Percentiles rank a stretch among this genome's conserved stretches.
Evolutionary conservation across 495 filamentous ascomycete species (phyloP).

Genomic region (Lasiosphaeria hispida): DNA sequence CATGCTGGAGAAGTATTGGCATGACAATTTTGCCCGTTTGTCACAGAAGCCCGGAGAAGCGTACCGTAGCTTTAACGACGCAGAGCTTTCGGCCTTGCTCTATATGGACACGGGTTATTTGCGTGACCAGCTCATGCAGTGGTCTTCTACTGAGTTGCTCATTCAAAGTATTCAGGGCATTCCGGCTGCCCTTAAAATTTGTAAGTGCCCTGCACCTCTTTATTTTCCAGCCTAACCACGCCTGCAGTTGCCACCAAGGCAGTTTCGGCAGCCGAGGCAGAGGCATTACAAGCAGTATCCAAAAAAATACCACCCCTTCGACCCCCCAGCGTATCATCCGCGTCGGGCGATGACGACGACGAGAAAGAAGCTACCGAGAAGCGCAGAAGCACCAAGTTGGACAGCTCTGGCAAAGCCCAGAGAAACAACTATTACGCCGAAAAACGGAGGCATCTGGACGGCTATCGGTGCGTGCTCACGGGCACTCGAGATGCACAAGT

Average conservation of each 20-base stretch:
- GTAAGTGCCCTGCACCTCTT: constrained; percentile 4
- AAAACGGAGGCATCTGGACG: constrained; percentile 1
- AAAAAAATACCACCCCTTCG: constrained; percentile 1
- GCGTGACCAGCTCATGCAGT: not conserved
- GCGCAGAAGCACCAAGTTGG: constrained; percentile 9
- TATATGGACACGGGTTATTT: constrained; percentile 4
- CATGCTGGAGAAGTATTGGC: constrained; percentile 4
- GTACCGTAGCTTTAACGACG: constrained; percentile 5
- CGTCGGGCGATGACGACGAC: constrained; percentile 4
- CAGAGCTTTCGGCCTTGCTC: constrained; percentile 1
- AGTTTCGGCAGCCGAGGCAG: not conserved
- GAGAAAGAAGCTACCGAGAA: constrained; percentile 6
- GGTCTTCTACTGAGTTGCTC: not conserved
- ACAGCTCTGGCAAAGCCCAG: constrained; percentile 6
- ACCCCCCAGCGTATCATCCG: constrained; percentile 7
- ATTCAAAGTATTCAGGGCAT: not conserved
- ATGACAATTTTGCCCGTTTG: not conserved
- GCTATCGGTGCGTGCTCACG: constrained; percentile 5
- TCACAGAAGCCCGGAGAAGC: not conserved
- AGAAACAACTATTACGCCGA: constrained; percentile 4
- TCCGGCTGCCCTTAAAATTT: constrained; percentile 4
- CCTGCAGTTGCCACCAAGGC: constrained; percentile 8
- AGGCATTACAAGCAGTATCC: constrained; percentile 1
- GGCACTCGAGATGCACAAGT: not conserved
- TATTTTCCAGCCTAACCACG: constrained; percentile 6